These are phyloP conservation scores for Talaromyces sp. DNA, from an alignment of 2,329 filamentous ascomycete species.

Conservation along the genomic window DNA sequence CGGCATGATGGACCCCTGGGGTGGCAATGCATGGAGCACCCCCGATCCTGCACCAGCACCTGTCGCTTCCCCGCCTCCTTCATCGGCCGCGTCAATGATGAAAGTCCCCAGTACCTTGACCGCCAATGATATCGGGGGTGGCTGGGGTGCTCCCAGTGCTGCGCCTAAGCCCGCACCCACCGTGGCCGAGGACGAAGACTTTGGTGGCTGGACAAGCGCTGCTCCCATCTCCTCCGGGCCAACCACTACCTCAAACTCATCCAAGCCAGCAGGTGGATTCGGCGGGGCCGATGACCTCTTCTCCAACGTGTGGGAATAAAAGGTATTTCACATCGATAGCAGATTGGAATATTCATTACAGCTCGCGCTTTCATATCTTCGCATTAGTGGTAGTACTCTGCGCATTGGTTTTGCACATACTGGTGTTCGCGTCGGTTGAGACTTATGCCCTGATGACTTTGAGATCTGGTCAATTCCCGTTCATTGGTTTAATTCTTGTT, in stretches of 20 bases:
- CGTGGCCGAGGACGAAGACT: slow-evolving; percentile 88
- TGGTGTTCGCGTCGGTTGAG: slow-evolving; percentile 7
- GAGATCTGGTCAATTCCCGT: not conserved
- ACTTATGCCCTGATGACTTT: slow-evolving; percentile 1
- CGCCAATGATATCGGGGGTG: slow-evolving; percentile 66
- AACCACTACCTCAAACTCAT: slow-evolving; percentile 42
- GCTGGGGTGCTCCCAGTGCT: slow-evolving; percentile 58
- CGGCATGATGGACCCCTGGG: slow-evolving; percentile 73
- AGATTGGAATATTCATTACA: slow-evolving; percentile 5
- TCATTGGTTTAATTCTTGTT: not conserved
- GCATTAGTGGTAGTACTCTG: slow-evolving; percentile 17
- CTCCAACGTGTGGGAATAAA: slow-evolving; percentile 89
- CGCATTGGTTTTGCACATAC: slow-evolving; percentile 19
- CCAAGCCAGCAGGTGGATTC: slow-evolving; percentile 63
- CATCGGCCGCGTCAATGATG: slow-evolving; percentile 42
- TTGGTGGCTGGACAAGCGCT: slow-evolving; percentile 89
- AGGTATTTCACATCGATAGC: slow-evolving; percentile 24
- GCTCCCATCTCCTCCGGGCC: slow-evolving; percentile 55
- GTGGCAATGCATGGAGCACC: slow-evolving; percentile 79
- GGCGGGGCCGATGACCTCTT: slow-evolving; percentile 79
- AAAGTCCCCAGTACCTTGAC: slow-evolving; percentile 52
- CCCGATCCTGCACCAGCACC: slow-evolving; percentile 59
- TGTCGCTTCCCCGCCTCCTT: slow-evolving; percentile 35
- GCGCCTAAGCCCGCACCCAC: slow-evolving; percentile 54
- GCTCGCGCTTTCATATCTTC: not conserved